phyloP scores from a whole-genome alignment of 2,329 filamentous ascomycete species.

The Neurospora crassa region DNA sequence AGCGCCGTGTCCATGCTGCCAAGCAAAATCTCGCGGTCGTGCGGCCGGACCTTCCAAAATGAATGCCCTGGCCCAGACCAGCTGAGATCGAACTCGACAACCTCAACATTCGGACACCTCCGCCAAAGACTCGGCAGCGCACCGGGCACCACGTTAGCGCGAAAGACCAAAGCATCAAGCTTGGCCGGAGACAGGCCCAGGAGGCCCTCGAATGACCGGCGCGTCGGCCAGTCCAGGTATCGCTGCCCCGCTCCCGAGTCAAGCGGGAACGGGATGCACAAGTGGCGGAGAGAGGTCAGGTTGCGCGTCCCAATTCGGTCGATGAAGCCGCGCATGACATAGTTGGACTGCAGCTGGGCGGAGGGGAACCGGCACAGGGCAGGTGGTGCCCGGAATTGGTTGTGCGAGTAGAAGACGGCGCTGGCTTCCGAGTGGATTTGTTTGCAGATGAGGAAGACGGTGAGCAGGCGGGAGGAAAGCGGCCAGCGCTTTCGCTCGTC shows the following conservation, averaged over 20 bases:
- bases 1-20: not conserved
- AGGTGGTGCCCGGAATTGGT: constrained; percentile 5
- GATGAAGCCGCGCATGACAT: constrained; percentile 11
- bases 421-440: constrained; percentile 8
- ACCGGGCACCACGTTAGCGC: not conserved
- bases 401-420: constrained; percentile 10
- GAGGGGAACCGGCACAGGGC: not conserved
- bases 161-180: not conserved
- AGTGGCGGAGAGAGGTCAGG: constrained; percentile 3
- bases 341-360: constrained; percentile 10
- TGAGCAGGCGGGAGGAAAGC: not conserved
- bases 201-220: not conserved
- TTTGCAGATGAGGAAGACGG: constrained; percentile 8
- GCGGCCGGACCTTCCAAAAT: not conserved
- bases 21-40: not conserved
- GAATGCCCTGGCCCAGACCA: not conserved
- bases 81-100: constrained; percentile 4
- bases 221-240: not conserved
- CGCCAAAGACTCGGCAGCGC: not conserved
- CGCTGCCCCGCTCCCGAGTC: not conserved
- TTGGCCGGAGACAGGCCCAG: not conserved
- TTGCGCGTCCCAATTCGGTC: constrained; percentile 10
- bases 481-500: not conserved
- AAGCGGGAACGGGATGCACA: constrained; percentile 8
- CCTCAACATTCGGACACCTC: constrained; percentile 2